Evolutionary conservation across 75 land plant genomes (phyloP).

Genomic region (Picea glauca): DNA sequence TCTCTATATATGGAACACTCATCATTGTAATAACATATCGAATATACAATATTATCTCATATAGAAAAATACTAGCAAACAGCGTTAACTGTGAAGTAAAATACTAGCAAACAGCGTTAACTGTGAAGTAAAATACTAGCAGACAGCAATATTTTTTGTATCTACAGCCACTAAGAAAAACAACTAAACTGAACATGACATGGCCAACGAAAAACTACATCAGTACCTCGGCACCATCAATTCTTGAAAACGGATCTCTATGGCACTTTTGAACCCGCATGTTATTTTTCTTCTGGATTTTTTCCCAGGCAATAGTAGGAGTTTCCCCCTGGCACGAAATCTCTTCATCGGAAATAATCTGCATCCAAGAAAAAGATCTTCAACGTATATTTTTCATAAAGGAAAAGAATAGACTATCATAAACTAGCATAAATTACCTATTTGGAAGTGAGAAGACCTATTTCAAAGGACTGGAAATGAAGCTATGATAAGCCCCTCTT

Average conservation of each 20-base stretch:
- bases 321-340: slow-evolving; percentile 52
- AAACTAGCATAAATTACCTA: background rate
- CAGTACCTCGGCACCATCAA: slow-evolving; percentile 72
- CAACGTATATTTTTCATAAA: background rate
- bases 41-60: too few species aligned
- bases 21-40: too few species aligned
- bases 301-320: slow-evolving; percentile 73
- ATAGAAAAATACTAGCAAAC: too few species aligned
- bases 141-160: background rate
- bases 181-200: background rate
- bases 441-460: too few species aligned
- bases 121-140: background rate
- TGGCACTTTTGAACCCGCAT: slow-evolving; percentile 31
- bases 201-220: background rate
- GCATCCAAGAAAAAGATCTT: background rate
- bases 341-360: slow-evolving; percentile 37
- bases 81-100: background rate
- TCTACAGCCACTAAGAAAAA: background rate
- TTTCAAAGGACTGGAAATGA: too few species aligned
- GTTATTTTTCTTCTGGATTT: slow-evolving; percentile 41
- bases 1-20: too few species aligned
- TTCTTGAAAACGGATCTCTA: slow-evolving; percentile 41
- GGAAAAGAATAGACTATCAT: background rate
- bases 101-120: background rate
- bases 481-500: too few species aligned